A percentile compares a stretch with the other conserved stretches of the same genome.
phyloP scores from a whole-genome alignment of 495 filamentous ascomycete species.

The Tuber aestivum region DNA sequence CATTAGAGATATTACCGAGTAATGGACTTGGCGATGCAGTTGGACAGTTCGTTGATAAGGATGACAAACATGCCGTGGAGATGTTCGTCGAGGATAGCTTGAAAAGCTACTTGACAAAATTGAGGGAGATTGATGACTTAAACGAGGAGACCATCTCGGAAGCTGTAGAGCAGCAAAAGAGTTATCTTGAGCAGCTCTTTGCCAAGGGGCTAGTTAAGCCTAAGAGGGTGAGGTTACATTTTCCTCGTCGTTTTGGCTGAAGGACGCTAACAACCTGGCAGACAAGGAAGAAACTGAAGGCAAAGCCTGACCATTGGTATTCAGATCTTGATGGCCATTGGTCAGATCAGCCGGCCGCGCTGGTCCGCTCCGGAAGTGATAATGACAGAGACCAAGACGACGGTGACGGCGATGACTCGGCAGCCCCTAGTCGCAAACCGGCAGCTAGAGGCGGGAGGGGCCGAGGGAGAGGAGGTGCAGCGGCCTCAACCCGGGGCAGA shows the following conservation, averaged over 20 bases:
- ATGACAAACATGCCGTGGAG: conserved; percentile 90
- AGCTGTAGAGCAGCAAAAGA: conserved; percentile 65
- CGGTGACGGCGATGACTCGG: conserved; percentile 34
- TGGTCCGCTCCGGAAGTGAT: conserved; percentile 49
- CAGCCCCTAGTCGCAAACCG: conserved; percentile 42
- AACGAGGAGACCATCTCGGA: conserved; percentile 60
- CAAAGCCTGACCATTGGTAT: conserved; percentile 76
- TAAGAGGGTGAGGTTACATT: conserved; percentile 41
- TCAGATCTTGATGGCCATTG: conserved; percentile 77
- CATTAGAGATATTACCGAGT: conserved; percentile 81
- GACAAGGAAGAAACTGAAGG: conserved; percentile 60
- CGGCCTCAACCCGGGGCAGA: conserved; percentile 46
- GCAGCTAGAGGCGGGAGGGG: conserved; percentile 36
- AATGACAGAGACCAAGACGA: conserved; percentile 47
- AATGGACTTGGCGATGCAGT: conserved; percentile 91
- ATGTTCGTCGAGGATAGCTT: conserved; percentile 79
- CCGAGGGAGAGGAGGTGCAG: conserved; percentile 44
- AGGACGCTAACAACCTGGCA: conserved; percentile 40
- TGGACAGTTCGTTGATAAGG: conserved; percentile 86
- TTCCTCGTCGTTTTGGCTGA: neutral
- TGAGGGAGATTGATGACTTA: conserved; percentile 63
- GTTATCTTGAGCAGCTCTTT: conserved; percentile 66
- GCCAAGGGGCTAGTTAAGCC: conserved; percentile 60
- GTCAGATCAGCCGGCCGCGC: conserved; percentile 69
- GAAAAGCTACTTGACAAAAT: conserved; percentile 64